Evolutionary conservation across 2,329 filamentous ascomycete species (phyloP).

Genomic region (Dendrostoma leiphaemia): DNA sequence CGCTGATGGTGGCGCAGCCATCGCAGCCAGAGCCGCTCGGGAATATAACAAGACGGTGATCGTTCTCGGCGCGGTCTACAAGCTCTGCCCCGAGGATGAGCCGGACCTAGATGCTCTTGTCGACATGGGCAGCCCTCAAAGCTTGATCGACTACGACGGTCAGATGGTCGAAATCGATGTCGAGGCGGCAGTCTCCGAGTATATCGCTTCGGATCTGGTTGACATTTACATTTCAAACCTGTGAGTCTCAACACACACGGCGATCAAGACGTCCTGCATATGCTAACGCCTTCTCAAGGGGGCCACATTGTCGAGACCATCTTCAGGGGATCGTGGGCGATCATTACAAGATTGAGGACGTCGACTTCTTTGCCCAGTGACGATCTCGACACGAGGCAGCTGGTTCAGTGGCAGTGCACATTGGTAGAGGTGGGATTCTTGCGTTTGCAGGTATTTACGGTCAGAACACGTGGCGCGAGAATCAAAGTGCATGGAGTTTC

Average conservation of each 20-base stretch:
- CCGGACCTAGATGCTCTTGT: constrained; percentile 79
- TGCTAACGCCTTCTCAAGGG: constrained; percentile 21
- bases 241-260: too few relatives aligned
- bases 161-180: constrained; percentile 77
- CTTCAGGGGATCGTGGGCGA: constrained; percentile 28
- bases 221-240: constrained; percentile 85
- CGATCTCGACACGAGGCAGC: constrained; percentile 26
- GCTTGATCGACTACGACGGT: constrained; percentile 76
- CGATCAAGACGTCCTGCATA: too few relatives aligned
- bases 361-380: constrained; percentile 54
- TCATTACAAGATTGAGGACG: constrained; percentile 53
- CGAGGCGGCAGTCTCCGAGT: constrained; percentile 77
- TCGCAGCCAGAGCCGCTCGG: constrained; percentile 81
- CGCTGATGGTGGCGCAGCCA: constrained; percentile 77
- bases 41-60: constrained; percentile 82
- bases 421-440: background rate
- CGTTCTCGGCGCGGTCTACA: constrained; percentile 88
- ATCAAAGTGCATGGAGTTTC: background rate
- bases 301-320: constrained; percentile 30
- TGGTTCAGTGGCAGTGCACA: background rate
- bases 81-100: constrained; percentile 85
- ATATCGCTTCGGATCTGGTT: constrained; percentile 72
- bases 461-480: background rate
- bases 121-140: constrained; percentile 80
- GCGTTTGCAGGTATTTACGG: background rate